A percentile compares a stretch with the other conserved stretches of the same genome.
phyloP scores from a whole-genome alignment of 306 rosid species.

The Macrotyloma uniflorum region DNA sequence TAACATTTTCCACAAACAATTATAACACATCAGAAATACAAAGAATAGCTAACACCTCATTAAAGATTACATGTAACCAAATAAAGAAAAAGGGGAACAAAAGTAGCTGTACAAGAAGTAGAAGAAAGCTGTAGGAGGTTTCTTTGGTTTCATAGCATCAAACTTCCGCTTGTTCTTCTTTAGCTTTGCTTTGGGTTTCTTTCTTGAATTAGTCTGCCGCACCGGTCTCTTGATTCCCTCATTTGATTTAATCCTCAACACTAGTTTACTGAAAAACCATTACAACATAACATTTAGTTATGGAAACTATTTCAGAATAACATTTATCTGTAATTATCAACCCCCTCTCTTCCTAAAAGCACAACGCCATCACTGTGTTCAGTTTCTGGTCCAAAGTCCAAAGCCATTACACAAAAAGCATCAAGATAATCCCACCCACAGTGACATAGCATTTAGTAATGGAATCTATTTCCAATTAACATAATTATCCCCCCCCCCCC shows the following conservation, averaged over 20 bases:
- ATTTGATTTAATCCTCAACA: slow-evolving; percentile 54
- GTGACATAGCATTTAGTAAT: no score
- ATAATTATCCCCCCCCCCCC: not conserved
- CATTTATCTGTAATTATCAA: slow-evolving; percentile 5
- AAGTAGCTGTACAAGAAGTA: slow-evolving; percentile 69
- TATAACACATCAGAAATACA: not conserved
- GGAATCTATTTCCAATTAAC: no score
- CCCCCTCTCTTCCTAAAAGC: not conserved
- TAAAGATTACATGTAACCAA: slow-evolving; percentile 24
- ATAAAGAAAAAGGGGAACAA: not conserved
- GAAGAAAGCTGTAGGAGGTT: slow-evolving; percentile 99
- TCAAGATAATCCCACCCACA: slow-evolving; percentile 2
- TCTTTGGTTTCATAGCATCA: slow-evolving; percentile 88
- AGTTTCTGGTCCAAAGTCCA: not conserved
- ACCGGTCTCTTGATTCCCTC: slow-evolving; percentile 47
- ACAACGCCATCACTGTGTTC: not conserved
- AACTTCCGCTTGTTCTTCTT: slow-evolving; percentile 61
- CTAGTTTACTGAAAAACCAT: slow-evolving; percentile 58
- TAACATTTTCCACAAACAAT: slow-evolving; percentile 21
- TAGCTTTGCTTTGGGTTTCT: slow-evolving; percentile 59
- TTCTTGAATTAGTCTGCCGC: slow-evolving; percentile 39
- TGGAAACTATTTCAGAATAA: slow-evolving; percentile 20
- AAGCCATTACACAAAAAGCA: slow-evolving; percentile 17
- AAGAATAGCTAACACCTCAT: slow-evolving; percentile 19
- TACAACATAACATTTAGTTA: slow-evolving; percentile 10